phyloP scores from a whole-genome alignment of 495 filamentous ascomycete species.

The Penicillium lagena region DNA sequence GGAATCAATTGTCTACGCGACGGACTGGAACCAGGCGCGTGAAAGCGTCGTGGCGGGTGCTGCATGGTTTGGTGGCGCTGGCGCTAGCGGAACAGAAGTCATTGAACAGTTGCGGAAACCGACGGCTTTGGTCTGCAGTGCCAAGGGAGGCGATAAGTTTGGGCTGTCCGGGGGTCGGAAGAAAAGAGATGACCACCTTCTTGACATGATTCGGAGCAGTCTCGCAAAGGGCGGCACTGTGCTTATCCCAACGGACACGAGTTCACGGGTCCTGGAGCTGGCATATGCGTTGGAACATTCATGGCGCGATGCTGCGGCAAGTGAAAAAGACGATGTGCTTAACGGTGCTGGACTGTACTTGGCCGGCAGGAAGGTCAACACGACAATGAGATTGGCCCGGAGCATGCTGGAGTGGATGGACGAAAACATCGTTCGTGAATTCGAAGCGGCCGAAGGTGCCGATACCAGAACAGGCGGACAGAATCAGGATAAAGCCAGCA shows the following conservation, averaged over 20 bases:
- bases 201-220: slow-evolving; percentile 72
- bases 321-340: slow-evolving; percentile 46
- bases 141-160: slow-evolving; percentile 68
- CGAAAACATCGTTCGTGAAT: slow-evolving; percentile 82
- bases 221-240: slow-evolving; percentile 83
- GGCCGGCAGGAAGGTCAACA: slow-evolving; percentile 70
- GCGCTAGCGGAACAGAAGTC: slow-evolving; percentile 77
- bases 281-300: slow-evolving; percentile 88
- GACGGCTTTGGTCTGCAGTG: slow-evolving; percentile 87
- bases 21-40: slow-evolving; percentile 93
- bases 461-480: slow-evolving; percentile 29
- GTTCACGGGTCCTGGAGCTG: slow-evolving; percentile 86
- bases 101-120: slow-evolving; percentile 90
- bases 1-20: slow-evolving; percentile 94
- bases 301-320: slow-evolving; percentile 66
- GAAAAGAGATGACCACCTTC: slow-evolving; percentile 76
- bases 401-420: slow-evolving; percentile 99
- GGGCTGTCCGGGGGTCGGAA: slow-evolving; percentile 63
- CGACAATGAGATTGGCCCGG: slow-evolving; percentile 78
- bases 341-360: slow-evolving; percentile 70
- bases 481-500: slow-evolving; percentile 26
- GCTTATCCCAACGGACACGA: slow-evolving; percentile 91
- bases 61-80: slow-evolving; percentile 82
- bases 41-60: slow-evolving; percentile 92
- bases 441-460: slow-evolving; percentile 65